Evolutionary conservation across 441 rosid genomes (phyloP).

Genomic region (Gossypium trilobum): DNA sequence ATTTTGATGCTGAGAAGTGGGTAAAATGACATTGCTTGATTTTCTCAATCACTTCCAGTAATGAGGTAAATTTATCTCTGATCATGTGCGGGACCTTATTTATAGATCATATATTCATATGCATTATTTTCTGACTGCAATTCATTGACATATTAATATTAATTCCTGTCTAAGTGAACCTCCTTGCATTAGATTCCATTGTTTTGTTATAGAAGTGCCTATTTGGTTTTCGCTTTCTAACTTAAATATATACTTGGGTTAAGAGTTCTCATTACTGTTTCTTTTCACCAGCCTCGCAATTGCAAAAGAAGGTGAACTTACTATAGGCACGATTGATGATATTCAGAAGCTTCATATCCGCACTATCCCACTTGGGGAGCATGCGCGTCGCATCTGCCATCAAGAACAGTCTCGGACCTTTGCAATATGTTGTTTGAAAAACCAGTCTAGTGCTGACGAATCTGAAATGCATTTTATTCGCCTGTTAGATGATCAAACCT

Average conservation of each 20-base stretch:
- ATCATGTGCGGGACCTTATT: not conserved
- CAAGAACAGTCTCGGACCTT: conserved; percentile 92
- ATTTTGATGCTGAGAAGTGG: not conserved
- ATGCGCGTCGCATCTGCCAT: conserved; percentile 89
- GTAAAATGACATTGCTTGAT: not conserved
- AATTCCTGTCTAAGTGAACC: not conserved
- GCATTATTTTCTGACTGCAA: not conserved
- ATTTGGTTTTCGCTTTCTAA: not conserved
- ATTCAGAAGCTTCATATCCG: conserved; percentile 99
- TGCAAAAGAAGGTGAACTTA: conserved; percentile 96
- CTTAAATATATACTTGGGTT: conserved; percentile 4
- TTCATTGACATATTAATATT: not conserved
- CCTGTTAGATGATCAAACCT: conserved; percentile 83
- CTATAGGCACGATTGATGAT: conserved; percentile 94
- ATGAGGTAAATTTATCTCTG: not conserved
- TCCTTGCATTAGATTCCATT: not conserved
- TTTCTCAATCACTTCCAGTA: not conserved
- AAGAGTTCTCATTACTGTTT: conserved; percentile 18
- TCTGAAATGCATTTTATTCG: conserved; percentile 78
- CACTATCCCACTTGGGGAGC: conserved; percentile 91
- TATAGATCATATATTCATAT: not conserved
- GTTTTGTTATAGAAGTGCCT: not conserved
- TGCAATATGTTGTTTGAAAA: conserved; percentile 79
- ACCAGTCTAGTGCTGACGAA: conserved; percentile 71
- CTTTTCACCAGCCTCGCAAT: conserved; percentile 70